A percentile compares a stretch with the other conserved stretches of the same genome.
Evolutionary conservation across 257 asterid species (phyloP).

Genomic region (Ophiorrhiza pumila): DNA sequence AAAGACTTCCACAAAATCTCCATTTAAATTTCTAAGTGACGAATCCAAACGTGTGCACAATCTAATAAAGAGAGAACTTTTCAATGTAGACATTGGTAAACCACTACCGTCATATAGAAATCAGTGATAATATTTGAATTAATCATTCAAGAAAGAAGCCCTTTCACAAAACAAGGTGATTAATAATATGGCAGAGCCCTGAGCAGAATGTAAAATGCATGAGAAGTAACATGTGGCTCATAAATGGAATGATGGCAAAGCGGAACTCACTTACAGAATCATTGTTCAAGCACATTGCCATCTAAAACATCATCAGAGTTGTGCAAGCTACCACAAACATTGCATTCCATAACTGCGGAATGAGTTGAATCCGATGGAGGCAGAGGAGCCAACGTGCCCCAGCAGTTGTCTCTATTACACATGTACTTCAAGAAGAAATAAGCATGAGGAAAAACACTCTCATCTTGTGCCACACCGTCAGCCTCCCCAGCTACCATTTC

Average conservation of each 20-base stretch:
- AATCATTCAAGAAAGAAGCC: neutral
- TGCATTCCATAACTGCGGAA: slow-evolving; percentile 71
- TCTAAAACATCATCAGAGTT: slow-evolving; percentile 32
- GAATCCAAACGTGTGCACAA: no score
- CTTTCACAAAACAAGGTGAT: neutral
- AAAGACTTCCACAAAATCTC: no score
- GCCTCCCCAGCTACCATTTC: slow-evolving; percentile 31
- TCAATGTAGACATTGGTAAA: no score
- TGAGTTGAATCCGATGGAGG: slow-evolving; percentile 47
- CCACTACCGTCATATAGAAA: no score
- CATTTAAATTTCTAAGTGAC: no score
- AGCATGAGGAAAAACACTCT: slow-evolving; percentile 71
- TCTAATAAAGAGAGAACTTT: no score
- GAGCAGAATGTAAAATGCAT: neutral
- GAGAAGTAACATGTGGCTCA: neutral
- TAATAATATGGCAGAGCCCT: neutral
- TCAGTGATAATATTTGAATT: no score
- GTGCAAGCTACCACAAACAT: slow-evolving; percentile 73
- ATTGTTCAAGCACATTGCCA: slow-evolving; percentile 19
- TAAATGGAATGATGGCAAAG: neutral
- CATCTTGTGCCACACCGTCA: slow-evolving; percentile 27
- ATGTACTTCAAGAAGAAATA: slow-evolving; percentile 75
- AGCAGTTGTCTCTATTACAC: slow-evolving; percentile 73
- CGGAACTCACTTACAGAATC: slow-evolving; percentile 13
- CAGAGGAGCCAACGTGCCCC: slow-evolving; percentile 92